Evolutionary conservation across 2,329 filamentous ascomycete species (phyloP), one percentile per base, ranked within the genome.

Genomic region (Aurifilum marmelostoma): DNA sequence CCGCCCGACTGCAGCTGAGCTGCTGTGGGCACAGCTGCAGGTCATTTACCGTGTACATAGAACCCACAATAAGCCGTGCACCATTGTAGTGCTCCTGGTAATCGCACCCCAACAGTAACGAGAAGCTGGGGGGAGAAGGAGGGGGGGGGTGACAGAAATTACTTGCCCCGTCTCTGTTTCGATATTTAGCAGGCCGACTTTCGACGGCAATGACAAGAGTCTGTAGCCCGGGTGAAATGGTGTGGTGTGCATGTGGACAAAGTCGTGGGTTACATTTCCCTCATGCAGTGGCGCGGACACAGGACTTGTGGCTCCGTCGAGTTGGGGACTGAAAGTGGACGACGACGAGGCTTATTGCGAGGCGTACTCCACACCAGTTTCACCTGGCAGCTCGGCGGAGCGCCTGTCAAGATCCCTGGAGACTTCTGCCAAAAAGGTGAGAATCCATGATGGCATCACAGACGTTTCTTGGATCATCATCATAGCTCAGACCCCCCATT

Each of bases 271-370:
- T 65, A 63, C 60, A 65, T 66, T 56, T 63, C 27, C 24, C 50
- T 39, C 34, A 68, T 66, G 66, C 29, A 50, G 66, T 59, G 62
- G 66, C 63, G 58, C 68, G 62, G 58, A 63, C 65, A 56, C n/a
- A n/a, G n/a, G 59, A 60, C 47, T 63, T 63, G 47, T 47, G 66
- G 65, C 61, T 68, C 58, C 64, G 67, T 63, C 62, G 54, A 65
- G 61, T 65, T 58, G 37, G 37, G 32, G 43, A 52, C 24, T 39
- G 39, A 52, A n/a, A 66, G 59, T n/a, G 58, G 63, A 54, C 41
- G 66, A 68, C 50, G 63, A 54, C 41, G 66, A 68, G 69, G 69
- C 69, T 68, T 70, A 66, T 59, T 65, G 43, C 66, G 63, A 65
- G 69, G 69, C 69, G 58, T 37, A 66, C 50, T 63, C 58, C n/a